These are phyloP conservation scores for Pythium angustatum DNA, from an alignment of 352 stramenopile species.

Conservation along the genomic window DNA sequence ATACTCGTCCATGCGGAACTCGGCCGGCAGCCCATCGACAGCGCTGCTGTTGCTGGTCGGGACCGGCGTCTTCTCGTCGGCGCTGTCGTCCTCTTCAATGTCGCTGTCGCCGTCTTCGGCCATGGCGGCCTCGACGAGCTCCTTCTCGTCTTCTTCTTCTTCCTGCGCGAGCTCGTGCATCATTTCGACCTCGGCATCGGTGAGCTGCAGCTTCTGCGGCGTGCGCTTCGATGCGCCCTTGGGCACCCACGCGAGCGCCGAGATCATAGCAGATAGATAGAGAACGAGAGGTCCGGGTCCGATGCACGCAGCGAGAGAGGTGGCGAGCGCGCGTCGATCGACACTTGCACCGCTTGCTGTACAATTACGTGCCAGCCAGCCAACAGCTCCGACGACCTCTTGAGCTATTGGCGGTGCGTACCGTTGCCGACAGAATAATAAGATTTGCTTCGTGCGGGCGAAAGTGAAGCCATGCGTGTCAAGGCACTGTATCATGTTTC, in stretches of 20 bases:
- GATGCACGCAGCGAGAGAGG: conserved; percentile 9
- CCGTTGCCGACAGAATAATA: conserved; percentile 25
- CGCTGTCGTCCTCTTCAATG: conserved; percentile 36
- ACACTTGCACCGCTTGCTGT: background rate
- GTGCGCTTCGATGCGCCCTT: conserved; percentile 56
- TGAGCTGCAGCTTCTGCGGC: conserved; percentile 85
- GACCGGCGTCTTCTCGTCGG: conserved; percentile 30
- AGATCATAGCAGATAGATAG: conserved; percentile 44
- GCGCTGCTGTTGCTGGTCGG: conserved; percentile 24
- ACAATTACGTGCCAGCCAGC: conserved; percentile 26
- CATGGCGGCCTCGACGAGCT: conserved; percentile 33
- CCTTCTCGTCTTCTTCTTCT: conserved; percentile 64
- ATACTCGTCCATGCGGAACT: conserved; percentile 90
- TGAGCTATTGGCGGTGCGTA: conserved; percentile 5
- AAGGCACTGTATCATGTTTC: conserved; percentile 15
- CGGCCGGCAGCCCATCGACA: conserved; percentile 50
- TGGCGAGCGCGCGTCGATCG: background rate
- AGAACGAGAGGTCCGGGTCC: background rate
- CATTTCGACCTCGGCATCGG: conserved; percentile 79
- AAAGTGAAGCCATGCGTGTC: conserved; percentile 29
- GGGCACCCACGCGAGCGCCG: conserved; percentile 58
- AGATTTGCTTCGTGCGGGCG: background rate
- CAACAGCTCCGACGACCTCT: conserved; percentile 23
- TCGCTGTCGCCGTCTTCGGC: conserved; percentile 56
- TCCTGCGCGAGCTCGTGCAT: conserved; percentile 77